These are phyloP conservation scores for Pichia sp. DNA, from an alignment of 1,139 yeast species.

Conservation along the genomic window DNA sequence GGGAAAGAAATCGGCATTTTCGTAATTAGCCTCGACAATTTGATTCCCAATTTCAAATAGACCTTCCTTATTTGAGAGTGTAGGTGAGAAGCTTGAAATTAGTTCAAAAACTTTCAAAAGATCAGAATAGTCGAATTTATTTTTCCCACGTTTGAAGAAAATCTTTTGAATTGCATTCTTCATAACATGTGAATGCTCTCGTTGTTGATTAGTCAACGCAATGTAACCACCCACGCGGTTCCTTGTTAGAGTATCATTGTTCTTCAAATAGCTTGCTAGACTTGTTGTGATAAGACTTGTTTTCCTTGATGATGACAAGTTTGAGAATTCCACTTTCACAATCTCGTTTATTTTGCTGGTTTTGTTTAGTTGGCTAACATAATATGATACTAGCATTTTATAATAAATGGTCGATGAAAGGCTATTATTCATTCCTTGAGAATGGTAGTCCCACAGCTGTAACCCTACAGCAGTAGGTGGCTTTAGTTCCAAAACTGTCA, in stretches of 20 bases:
- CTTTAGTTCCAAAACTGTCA: slow-evolving; percentile 1
- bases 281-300: slow-evolving; percentile 1
- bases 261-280: slow-evolving; percentile 5
- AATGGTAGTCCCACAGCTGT: slow-evolving; percentile 11
- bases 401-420: slow-evolving; percentile 7
- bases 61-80: slow-evolving; percentile 7
- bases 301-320: slow-evolving; percentile 11
- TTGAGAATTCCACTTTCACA: slow-evolving; percentile 11
- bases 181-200: slow-evolving; percentile 15
- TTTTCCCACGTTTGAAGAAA: background rate
- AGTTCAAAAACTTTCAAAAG: slow-evolving; percentile 11
- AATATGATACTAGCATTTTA: slow-evolving; percentile 5
- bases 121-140: slow-evolving; percentile 2
- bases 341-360: slow-evolving; percentile 5
- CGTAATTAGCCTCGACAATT: slow-evolving; percentile 3
- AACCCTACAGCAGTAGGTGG: background rate
- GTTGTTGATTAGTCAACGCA: slow-evolving; percentile 7
- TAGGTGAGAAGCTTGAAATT: slow-evolving; percentile 13
- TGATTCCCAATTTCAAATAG: slow-evolving; percentile 7
- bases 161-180: background rate
- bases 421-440: slow-evolving; percentile 4
- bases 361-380: background rate
- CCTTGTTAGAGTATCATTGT: slow-evolving; percentile 3
- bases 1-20: background rate
- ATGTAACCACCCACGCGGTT: slow-evolving; percentile 15